Evolutionary conservation across 2,329 filamentous ascomycete species (phyloP), one percentile per base, ranked within the genome.

Genomic region (Ophiostoma populinum): DNA sequence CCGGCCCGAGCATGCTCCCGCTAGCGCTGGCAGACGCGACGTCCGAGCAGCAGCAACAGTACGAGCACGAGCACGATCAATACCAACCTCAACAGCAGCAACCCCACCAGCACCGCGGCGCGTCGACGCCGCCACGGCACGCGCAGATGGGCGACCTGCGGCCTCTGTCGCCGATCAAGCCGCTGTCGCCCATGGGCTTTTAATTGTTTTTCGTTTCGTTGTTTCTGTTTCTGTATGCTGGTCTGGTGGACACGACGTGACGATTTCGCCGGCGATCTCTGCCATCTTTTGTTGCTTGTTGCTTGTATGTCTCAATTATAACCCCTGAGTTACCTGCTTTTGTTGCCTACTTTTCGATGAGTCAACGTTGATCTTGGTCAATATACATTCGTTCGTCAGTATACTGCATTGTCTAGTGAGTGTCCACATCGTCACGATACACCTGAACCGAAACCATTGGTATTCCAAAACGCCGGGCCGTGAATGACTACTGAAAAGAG

Each of bases 91-190:
- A 54, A 51, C 12, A 56, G 50, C 39, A 59, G 61, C 26, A 57
- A 58, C 9, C 52, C 55, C 19, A 60, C 63, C 22, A 61, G n/a
- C n/a, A n/a, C n/a, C n/a, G n/a, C n/a, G n/a, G n/a, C n/a, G n/a
- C n/a, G n/a, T n/a, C 61, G 11, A 60, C 56, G 8, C 46, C 48
- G 7, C 43, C 46, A 31, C 46, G 56, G n/a, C 52, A 47, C 25
- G 46, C 50, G 34, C 47, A 51, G 25, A 51, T 52, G 1, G 54
- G 54, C 19, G 64, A 69, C 34, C 45, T 73, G 28, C 58, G 67
- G 28, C 69, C 69, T 3, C 51, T 78, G 24, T 77, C 73, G 40
- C 73, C 73, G 5, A 76, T 78, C 47, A 71, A 74, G 51, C 73
- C 73, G 27, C 53, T 77, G 31, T 77, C 71, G 24, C 72, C 72